Percentiles rank a stretch among this genome's conserved stretches.
phyloP scores from a whole-genome alignment of 2,329 filamentous ascomycete species.

The Blastomyces emzantsi region DNA sequence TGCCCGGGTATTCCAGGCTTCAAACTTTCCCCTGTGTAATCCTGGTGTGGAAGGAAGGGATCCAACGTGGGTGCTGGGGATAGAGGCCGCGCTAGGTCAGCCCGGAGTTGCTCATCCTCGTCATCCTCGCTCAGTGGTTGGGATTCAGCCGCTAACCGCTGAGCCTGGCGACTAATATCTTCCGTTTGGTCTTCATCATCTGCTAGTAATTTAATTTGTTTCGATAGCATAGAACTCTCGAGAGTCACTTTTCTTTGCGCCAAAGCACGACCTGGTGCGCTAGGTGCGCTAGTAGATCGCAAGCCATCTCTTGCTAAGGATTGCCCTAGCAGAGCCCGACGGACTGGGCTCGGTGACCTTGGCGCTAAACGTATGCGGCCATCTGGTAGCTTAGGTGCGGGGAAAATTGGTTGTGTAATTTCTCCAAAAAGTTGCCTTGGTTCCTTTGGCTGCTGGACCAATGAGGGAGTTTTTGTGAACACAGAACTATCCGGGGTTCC shows the following conservation, averaged over 20 bases:
- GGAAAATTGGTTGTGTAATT: constrained; percentile 32
- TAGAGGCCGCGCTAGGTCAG: constrained; percentile 37
- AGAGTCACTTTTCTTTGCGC: constrained; percentile 34
- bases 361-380: constrained; percentile 27
- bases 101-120: constrained; percentile 40
- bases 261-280: constrained; percentile 31
- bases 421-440: constrained; percentile 38
- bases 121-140: constrained; percentile 38
- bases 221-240: constrained; percentile 26
- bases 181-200: constrained; percentile 26
- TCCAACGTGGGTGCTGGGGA: constrained; percentile 38
- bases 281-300: constrained; percentile 33
- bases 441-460: constrained; percentile 22
- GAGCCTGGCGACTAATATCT: constrained; percentile 25
- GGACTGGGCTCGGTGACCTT: constrained; percentile 41
- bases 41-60: constrained; percentile 42
- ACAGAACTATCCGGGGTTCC: constrained; percentile 32
- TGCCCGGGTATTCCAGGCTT: constrained; percentile 43
- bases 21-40: constrained; percentile 35
- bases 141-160: constrained; percentile 27
- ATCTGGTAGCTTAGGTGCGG: constrained; percentile 28
- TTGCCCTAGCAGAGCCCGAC: constrained; percentile 23
- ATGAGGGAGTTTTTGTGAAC: constrained; percentile 33
- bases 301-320: constrained; percentile 26
- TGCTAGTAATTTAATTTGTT: constrained; percentile 18